Percentiles rank a stretch among this genome's conserved stretches.
Conservation (phyloP, 306 rosid species). For the Inga leiocalycina region DNA sequence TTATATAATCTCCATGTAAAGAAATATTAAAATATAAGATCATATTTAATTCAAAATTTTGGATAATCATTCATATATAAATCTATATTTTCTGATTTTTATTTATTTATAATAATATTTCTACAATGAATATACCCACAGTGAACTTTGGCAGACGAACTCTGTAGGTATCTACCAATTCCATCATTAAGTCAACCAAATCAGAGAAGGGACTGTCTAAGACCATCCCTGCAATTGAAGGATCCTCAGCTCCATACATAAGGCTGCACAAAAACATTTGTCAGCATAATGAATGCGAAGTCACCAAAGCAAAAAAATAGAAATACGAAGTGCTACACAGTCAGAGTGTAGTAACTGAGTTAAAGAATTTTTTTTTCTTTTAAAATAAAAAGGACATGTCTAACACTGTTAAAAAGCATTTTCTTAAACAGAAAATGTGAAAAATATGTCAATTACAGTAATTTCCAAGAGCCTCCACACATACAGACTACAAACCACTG, state of each 20-base stretch:
- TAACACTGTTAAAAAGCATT: background rate
- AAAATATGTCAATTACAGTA: background rate
- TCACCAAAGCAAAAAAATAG: background rate
- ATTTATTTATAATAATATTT: background rate
- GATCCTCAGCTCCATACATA: conserved; percentile 98
- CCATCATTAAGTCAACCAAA: conserved; percentile 99
- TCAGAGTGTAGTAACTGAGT: conserved; percentile 1
- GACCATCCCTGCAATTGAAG: conserved; percentile 98
- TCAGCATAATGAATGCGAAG: background rate
- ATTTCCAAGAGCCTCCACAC: background rate
- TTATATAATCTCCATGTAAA: conserved; percentile 6
- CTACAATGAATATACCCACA: conserved; percentile 55
- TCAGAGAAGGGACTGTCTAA: conserved; percentile 98
- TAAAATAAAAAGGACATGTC: background rate
- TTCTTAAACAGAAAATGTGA: background rate
- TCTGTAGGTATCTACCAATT: conserved; percentile 91
- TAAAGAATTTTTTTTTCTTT: background rate
- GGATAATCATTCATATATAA: conserved; percentile 2
- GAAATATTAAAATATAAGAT: conserved; percentile 2
- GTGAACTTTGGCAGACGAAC: conserved; percentile 96
- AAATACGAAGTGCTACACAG: conserved; percentile 15
- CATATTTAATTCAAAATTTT: conserved; percentile 15
- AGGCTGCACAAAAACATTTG: conserved; percentile 64
- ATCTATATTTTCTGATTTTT: background rate
- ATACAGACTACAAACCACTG: conserved; percentile 22